Conservation (phyloP, 768 basidiomycete genomes). For the Paxillus rubicundulus region DNA sequence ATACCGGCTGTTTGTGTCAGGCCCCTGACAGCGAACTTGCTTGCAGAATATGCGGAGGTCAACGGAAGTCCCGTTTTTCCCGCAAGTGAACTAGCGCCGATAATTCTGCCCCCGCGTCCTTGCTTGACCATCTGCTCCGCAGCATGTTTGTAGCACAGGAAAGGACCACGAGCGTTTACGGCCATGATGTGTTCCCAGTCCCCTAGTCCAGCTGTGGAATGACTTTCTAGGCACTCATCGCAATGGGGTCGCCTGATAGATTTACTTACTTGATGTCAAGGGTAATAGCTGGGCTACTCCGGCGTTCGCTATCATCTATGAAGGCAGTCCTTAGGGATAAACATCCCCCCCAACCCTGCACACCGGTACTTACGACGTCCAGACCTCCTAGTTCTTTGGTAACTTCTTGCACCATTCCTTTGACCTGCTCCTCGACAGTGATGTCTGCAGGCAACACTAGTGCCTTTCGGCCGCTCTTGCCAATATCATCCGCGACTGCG, state of each 20-base stretch:
- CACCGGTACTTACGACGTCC: not conserved
- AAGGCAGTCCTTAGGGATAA: not conserved
- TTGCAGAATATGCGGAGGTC: conserved; percentile 28
- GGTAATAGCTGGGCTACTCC: not conserved
- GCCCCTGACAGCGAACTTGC: conserved; percentile 43
- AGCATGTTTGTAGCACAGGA: conserved; percentile 64
- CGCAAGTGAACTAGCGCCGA: conserved; percentile 36
- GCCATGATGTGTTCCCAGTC: conserved; percentile 43
- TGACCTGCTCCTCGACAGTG: conserved; percentile 20
- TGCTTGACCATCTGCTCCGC: conserved; percentile 58
- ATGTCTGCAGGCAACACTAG: conserved; percentile 20
- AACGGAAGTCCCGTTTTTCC: conserved; percentile 10
- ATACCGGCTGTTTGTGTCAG: conserved; percentile 41
- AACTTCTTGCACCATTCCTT: conserved; percentile 17
- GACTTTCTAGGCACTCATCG: not conserved
- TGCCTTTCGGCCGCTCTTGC: conserved; percentile 14
- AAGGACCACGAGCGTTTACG: conserved; percentile 56
- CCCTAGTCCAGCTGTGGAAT: conserved; percentile 29
- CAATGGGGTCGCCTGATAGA: not conserved
- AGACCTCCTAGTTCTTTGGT: conserved; percentile 14
- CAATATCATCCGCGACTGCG: conserved; percentile 20
- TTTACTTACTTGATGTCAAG: not conserved
- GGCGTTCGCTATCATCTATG: conserved; percentile 21
- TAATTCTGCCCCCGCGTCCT: conserved; percentile 52
- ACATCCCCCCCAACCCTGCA: not conserved